Conservation (phyloP, 768 basidiomycete species). For the Mycena haematopus region DNA sequence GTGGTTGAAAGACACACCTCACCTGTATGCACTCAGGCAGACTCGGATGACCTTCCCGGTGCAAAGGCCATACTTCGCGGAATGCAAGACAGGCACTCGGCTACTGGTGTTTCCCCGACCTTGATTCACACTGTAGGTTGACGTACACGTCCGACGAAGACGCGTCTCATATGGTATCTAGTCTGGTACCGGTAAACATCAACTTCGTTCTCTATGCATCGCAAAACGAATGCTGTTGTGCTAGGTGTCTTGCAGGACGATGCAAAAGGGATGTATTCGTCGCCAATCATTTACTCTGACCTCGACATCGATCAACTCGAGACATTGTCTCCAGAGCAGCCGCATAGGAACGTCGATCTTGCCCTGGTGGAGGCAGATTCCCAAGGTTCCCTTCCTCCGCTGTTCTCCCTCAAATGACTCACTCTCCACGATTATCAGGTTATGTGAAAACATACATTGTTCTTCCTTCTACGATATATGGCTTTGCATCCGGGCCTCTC, state of each 20-base stretch:
- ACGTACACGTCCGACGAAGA: not conserved
- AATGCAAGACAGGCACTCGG: constrained; percentile 41
- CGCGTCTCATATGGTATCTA: constrained; percentile 14
- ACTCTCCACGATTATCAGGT: constrained; percentile 35
- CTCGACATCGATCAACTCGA: constrained; percentile 40
- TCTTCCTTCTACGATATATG: constrained; percentile 61
- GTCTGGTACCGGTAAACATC: constrained; percentile 32
- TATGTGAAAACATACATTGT: constrained; percentile 60
- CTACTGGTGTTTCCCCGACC: constrained; percentile 40
- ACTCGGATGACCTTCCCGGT: constrained; percentile 46
- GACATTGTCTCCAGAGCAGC: constrained; percentile 36
- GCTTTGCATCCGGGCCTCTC: constrained; percentile 51
- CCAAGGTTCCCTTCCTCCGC: constrained; percentile 16
- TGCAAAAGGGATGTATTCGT: constrained; percentile 35
- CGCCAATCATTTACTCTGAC: constrained; percentile 42
- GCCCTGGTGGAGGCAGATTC: constrained; percentile 31
- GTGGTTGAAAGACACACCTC: not conserved
- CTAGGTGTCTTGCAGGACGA: constrained; percentile 41
- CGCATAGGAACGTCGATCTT: constrained; percentile 46
- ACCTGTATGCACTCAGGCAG: constrained; percentile 39
- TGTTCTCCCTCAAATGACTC: not conserved
- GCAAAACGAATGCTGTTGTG: not conserved
- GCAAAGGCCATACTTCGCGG: constrained; percentile 48
- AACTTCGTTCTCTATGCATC: not conserved
- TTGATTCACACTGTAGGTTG: constrained; percentile 51